These are phyloP conservation scores for Rhizopogon rudus DNA, from an alignment of 768 basidiomycete species.

Conservation along the genomic window DNA sequence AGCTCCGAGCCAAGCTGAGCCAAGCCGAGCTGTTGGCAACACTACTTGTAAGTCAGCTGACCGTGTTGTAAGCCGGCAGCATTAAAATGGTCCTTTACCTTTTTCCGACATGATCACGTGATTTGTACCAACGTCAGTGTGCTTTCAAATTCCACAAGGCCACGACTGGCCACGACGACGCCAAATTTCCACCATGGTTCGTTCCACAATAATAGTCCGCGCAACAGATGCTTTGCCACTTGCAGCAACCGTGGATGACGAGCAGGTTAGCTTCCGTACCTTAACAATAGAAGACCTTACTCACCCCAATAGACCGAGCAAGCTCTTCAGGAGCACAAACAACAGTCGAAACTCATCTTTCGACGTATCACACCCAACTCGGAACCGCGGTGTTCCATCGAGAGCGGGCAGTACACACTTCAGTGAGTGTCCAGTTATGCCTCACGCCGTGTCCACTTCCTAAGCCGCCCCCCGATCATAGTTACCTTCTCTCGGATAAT, in stretches of 20 bases:
- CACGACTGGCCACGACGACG: neutral
- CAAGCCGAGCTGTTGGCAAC: too few relatives aligned
- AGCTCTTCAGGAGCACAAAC: conserved; percentile 94
- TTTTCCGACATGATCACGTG: too few relatives aligned
- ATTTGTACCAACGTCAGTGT: neutral
- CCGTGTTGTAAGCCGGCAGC: too few relatives aligned
- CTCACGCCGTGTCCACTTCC: neutral
- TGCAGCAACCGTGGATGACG: conserved; percentile 96
- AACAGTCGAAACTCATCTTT: conserved; percentile 96
- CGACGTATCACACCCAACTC: conserved; percentile 90
- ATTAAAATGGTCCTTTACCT: too few relatives aligned
- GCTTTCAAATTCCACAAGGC: too few relatives aligned
- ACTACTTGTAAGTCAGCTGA: too few relatives aligned
- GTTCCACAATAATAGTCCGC: conserved; percentile 80
- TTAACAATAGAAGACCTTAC: neutral
- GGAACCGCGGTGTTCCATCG: conserved; percentile 95
- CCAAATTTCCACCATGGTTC: conserved; percentile 54
- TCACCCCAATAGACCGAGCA: conserved; percentile 71
- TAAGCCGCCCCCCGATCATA: conserved; percentile 27
- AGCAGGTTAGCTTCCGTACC: conserved; percentile 56
- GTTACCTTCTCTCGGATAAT: conserved; percentile 92
- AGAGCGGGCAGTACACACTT: conserved; percentile 91
- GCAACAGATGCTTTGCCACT: conserved; percentile 86
- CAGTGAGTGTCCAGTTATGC: conserved; percentile 59
- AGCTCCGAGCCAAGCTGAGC: too few relatives aligned